These are phyloP conservation scores for Diaporthe sp. DNA, from an alignment of 2,329 filamentous ascomycete species.

Conservation along the genomic window DNA sequence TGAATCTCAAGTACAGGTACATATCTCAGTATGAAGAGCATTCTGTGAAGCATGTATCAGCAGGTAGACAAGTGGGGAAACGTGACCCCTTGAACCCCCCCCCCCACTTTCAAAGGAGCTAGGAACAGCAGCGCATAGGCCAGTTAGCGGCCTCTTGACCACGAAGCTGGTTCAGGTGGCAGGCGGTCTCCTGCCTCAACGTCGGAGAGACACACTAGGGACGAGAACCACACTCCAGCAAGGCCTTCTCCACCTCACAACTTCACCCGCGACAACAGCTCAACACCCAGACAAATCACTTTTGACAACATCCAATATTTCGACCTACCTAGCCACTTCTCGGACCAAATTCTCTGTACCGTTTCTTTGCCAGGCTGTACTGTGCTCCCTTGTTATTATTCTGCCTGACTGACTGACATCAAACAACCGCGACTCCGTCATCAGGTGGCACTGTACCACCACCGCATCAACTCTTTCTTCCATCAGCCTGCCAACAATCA, in stretches of 20 bases:
- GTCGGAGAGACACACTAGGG: conserved; percentile 23
- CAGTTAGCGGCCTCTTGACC: conserved; percentile 1
- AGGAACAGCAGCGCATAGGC: conserved; percentile 13
- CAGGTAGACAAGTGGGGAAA: conserved; percentile 25
- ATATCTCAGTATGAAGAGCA: neutral
- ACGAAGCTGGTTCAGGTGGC: conserved; percentile 10
- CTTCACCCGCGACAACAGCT: conserved; percentile 22
- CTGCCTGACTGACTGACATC: conserved; percentile 8
- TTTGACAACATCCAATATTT: conserved; percentile 8
- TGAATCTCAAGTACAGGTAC: conserved; percentile 1
- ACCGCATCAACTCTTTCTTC: conserved; percentile 15
- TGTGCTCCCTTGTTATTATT: neutral
- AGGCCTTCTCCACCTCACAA: conserved; percentile 33
- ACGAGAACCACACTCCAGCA: conserved; percentile 21
- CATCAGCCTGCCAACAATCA: conserved; percentile 13
- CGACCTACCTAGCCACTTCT: neutral
- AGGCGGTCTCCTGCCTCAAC: conserved; percentile 10
- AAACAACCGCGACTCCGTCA: conserved; percentile 5
- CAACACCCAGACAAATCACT: conserved; percentile 12
- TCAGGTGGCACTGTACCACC: conserved; percentile 18
- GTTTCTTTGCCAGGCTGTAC: neutral
- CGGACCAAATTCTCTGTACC: neutral
- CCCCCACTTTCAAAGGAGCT: conserved; percentile 17
- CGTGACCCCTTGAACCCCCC: neutral
- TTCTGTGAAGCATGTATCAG: neutral